Base-by-base conservation (phyloP, 1,139 yeast genomes). In the Magnusiomyces fungicola region DNA sequence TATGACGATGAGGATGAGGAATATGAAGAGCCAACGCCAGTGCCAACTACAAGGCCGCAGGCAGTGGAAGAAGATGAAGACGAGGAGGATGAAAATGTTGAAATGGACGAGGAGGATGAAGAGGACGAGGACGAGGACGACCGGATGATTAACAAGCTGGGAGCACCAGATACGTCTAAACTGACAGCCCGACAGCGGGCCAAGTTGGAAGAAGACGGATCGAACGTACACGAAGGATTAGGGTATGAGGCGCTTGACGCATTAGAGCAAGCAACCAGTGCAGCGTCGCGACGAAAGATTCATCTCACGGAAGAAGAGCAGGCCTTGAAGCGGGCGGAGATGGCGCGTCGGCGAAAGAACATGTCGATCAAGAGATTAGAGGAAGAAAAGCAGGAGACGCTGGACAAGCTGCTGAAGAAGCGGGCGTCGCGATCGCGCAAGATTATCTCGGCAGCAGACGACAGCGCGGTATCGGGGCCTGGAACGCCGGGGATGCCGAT, bases 381-480 rank as follows among this genome's bases (percentile, higher is more conserved):
- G 61, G 97, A 88, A 65, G 98, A 92, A 65, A 92, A 92, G 65
- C 79, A 83, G 60, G 97, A 89, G 57, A 90, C 97, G 0, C 73
- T 92, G 56, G 90, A 89, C 65, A 87, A 86, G 63, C 70, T 92
- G 53, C 72, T 92, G 56, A 84, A 87, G 66, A 81, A 92, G 65
- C 74, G 96, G 55, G 96, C 96, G 1, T 64, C 69, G 18, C 63
- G 38, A 76, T 53, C 60, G 16, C 58, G 66, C n/a, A 60, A 60
- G n/a, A 53, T 50, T n/a, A 60, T 56, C 29, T 9, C 36, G 16
- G 27, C 38, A 7, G 10, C 38, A 3, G 21, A 19, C 24, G 44
- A 41, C n/a, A 27, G 22, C 14, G 25, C 36, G 25, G 39, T 16
- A 23, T 19, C 18, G 18, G 29, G 2, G 25, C 39, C 2, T 19